Conservation (phyloP, 441 rosid genomes). For the Oxalis stricta region DNA sequence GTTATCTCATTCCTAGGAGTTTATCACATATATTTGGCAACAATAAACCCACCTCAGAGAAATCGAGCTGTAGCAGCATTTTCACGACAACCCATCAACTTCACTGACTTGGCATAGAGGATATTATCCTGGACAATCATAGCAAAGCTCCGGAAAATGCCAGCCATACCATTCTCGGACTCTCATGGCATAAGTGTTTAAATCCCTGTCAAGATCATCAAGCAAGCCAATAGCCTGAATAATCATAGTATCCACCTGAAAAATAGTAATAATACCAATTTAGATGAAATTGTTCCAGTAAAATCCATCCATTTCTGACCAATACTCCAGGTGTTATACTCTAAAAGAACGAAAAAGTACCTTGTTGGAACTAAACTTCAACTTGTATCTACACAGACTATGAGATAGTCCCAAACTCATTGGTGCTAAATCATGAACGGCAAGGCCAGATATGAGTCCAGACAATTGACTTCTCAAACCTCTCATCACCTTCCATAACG, state of each 20-base stretch:
- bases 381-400: slow-evolving; percentile 73
- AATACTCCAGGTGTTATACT: too few species aligned
- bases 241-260: slow-evolving; percentile 97
- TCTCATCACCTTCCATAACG: slow-evolving; percentile 89
- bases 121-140: slow-evolving; percentile 92
- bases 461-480: slow-evolving; percentile 82
- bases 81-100: slow-evolving; percentile 57
- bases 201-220: slow-evolving; percentile 85
- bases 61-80: slow-evolving; percentile 82
- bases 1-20: too few species aligned
- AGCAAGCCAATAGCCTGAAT: slow-evolving; percentile 89
- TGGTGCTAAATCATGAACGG: slow-evolving; percentile 73
- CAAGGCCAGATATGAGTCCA: slow-evolving; percentile 77
- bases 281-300: too few species aligned
- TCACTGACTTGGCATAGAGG: slow-evolving; percentile 75
- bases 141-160: slow-evolving; percentile 92
- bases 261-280: too few species aligned
- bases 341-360: too few species aligned
- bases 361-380: slow-evolving; percentile 91
- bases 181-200: slow-evolving; percentile 87
- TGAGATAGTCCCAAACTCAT: slow-evolving; percentile 95
- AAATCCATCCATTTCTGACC: too few species aligned
- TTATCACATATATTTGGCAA: neutral
- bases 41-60: slow-evolving; percentile 56
- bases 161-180: slow-evolving; percentile 98